phyloP scores from a whole-genome alignment of 169 alveolate genomes.

The Besnoitia besnoiti region DNA sequence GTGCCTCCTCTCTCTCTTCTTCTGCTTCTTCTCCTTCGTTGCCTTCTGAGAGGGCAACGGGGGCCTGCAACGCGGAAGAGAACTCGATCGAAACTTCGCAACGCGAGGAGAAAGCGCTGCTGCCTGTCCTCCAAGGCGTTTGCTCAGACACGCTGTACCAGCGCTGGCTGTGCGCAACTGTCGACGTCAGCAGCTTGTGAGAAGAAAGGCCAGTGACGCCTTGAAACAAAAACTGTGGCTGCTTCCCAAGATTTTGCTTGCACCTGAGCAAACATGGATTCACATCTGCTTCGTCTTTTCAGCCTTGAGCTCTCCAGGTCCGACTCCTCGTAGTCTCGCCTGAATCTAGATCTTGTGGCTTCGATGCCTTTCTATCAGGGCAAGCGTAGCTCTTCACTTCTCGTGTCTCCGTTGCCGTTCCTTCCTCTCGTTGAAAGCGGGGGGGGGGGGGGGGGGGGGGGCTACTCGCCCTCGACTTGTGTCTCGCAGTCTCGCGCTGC shows the following conservation, averaged over 20 bases:
- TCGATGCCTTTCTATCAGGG: no score
- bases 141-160: slow-evolving; percentile 10
- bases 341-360: no score
- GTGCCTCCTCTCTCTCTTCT: background rate
- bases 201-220: background rate
- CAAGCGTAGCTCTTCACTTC: no score
- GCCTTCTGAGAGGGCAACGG: background rate
- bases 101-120: background rate
- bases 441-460: no score
- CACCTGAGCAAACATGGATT: no score
- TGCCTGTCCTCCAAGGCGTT: background rate
- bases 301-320: no score
- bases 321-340: no score
- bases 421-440: no score
- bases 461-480: background rate
- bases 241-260: no score
- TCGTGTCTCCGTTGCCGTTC: no score
- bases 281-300: no score
- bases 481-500: background rate
- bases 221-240: background rate
- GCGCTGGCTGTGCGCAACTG: background rate
- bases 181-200: background rate
- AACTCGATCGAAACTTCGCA: background rate
- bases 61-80: background rate
- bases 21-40: background rate